Evolutionary conservation across 2,329 filamentous ascomycete genomes (phyloP), one percentile per base, ranked within the genome.

Genomic region (Fusarium temperatum): DNA sequence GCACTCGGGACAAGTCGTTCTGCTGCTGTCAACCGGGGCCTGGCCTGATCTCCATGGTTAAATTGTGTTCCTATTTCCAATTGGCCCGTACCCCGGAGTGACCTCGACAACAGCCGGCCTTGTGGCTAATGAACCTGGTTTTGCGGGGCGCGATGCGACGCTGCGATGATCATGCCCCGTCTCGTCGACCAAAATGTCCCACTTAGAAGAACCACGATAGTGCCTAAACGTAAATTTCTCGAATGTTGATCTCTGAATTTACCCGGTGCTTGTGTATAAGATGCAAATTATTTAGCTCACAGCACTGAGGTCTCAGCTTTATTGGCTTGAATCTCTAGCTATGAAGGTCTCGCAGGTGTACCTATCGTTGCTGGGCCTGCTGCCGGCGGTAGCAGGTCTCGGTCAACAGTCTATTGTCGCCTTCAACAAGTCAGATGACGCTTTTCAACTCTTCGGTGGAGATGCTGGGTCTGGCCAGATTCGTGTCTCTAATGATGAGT

Each of bases 401-500:
- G 72, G 72, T 1, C 72, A 74, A 17, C 54, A 74, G 20, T 24
- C 72, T 4, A 65, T 74, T 39, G 41, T 74, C 12, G 55, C 72
- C 8, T 74, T 74, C 41, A 58, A 66, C n/a, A 69, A 41, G 10
- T 60, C 72, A 18, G 51, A 70, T 5, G 35, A 55, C n/a, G 48
- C 53, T 24, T 68, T 75, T 20, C 65, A 73, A 15, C 65, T 74
- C 12, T 38, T 50, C 1, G 72, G 72, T 14, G 53, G 48, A 5
- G 38, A 30, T 18, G 6, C n/a, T 1, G 45, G 35, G 1, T 45
- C 65, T n/a, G 72, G 86, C 0, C 86, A 88, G 77, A 89, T 92
- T 57, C 82, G 88, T 6, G 84, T 90, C n/a, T 88, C 89, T 15
- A 76, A 80, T 26, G 83, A 88, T 63, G 91, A 93, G 68, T 92